These are phyloP conservation scores for Solanum habrochaites DNA, from an alignment of 257 asterid species.

Conservation along the genomic window DNA sequence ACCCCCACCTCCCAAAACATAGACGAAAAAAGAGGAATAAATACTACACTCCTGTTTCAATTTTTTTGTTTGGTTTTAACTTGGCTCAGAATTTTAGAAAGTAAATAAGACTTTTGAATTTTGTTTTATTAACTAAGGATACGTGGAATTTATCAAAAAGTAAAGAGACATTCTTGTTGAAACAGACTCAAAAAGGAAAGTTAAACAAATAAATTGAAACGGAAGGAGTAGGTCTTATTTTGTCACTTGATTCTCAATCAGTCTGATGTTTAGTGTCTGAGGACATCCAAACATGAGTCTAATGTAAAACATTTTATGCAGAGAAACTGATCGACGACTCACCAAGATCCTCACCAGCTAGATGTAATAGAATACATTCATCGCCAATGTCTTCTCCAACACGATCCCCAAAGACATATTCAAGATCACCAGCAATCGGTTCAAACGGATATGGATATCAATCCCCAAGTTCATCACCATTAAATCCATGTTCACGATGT, in stretches of 20 bases:
- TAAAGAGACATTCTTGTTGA: too few species aligned
- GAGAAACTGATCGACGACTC: conserved; percentile 19
- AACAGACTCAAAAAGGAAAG: neutral
- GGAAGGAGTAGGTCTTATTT: neutral
- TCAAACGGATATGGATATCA: conserved; percentile 12
- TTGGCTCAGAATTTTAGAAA: neutral
- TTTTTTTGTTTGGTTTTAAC: neutral
- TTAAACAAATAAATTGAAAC: too few species aligned
- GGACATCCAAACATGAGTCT: neutral
- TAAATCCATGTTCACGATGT: conserved; percentile 28
- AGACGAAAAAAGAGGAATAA: neutral
- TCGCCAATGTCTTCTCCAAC: conserved; percentile 29
- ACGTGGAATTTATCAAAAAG: neutral
- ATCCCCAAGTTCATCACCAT: conserved; percentile 36
- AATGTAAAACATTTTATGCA: neutral
- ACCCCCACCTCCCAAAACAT: neutral
- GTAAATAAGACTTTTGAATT: neutral
- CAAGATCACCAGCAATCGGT: conserved; percentile 2
- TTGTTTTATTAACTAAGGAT: neutral
- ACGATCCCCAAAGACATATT: conserved; percentile 1
- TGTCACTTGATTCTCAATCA: neutral
- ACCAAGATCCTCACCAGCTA: conserved; percentile 30
- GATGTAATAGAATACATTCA: conserved; percentile 3
- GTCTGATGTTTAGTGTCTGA: neutral
- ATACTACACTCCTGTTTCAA: neutral